These are phyloP conservation scores for Alternaria triticimaculans DNA, from an alignment of 2,329 filamentous ascomycete species.

Conservation along the genomic window DNA sequence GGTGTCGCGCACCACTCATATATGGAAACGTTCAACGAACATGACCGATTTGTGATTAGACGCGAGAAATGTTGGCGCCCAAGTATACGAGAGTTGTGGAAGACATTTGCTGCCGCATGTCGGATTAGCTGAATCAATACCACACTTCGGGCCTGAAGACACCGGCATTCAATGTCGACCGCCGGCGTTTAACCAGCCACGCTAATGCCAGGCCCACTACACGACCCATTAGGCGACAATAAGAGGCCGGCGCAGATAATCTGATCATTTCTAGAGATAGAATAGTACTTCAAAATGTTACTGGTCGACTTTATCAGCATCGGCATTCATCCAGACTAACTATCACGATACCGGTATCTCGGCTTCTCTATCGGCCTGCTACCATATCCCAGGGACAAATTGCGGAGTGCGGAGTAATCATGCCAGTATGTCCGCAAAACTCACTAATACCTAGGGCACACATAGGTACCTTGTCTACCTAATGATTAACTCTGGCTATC, in stretches of 20 bases:
- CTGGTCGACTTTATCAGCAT: neutral
- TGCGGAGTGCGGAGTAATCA: neutral
- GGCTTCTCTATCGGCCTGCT: neutral
- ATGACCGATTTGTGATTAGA: no score
- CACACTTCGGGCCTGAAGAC: neutral
- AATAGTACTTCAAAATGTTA: neutral
- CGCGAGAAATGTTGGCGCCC: neutral
- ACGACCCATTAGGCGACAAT: neutral
- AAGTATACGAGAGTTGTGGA: neutral
- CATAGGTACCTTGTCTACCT: neutral
- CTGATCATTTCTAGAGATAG: neutral
- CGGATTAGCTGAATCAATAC: neutral
- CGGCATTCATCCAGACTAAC: neutral
- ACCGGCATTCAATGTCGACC: neutral
- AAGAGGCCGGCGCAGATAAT: neutral
- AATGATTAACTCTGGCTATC: neutral
- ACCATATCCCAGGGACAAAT: neutral
- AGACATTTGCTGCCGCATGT: neutral
- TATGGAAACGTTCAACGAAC: no score
- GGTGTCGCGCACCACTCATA: no score
- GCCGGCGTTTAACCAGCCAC: neutral
- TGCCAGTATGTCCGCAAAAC: neutral
- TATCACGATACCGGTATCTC: neutral
- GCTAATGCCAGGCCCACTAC: neutral
- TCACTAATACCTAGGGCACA: neutral